Percentiles rank a stretch among this genome's conserved stretches.
Evolutionary conservation across 306 rosid species (phyloP).

Genomic region (Prunus salicina): DNA sequence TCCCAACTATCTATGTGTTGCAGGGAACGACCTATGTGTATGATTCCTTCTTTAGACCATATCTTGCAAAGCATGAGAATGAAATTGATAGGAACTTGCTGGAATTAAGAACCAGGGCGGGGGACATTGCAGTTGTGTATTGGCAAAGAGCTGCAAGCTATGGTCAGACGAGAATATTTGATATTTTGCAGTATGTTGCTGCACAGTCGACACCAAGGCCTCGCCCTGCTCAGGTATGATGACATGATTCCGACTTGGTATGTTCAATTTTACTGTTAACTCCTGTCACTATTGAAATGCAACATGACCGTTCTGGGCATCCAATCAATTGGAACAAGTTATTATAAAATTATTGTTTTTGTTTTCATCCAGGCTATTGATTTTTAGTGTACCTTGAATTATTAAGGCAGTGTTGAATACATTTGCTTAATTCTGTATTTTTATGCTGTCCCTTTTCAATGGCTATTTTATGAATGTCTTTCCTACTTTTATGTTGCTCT

Average conservation of each 20-base stretch:
- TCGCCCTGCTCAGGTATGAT: conserved; percentile 66
- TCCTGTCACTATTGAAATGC: not conserved
- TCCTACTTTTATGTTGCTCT: not conserved
- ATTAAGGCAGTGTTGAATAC: not conserved
- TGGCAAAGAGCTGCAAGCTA: conserved; percentile 81
- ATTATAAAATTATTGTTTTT: not conserved
- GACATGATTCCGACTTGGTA: conserved; percentile 2
- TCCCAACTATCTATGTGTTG: conserved; percentile 18
- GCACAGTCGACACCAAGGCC: conserved; percentile 69
- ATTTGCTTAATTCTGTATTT: not conserved
- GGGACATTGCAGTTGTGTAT: conserved; percentile 55
- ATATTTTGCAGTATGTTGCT: conserved; percentile 73
- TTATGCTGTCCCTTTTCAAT: not conserved
- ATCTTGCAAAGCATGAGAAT: conserved; percentile 69
- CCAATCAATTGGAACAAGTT: not conserved
- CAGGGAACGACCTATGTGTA: conserved; percentile 86
- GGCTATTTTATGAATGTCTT: not conserved
- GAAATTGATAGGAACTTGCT: conserved; percentile 78
- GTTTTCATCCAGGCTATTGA: not conserved
- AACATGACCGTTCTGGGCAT: not conserved
- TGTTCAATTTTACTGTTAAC: not conserved
- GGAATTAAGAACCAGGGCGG: conserved; percentile 78
- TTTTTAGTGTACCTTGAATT: not conserved
- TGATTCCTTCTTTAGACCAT: conserved; percentile 86
- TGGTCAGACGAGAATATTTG: conserved; percentile 75